Evolutionary conservation across 2,329 filamentous ascomycete genomes (phyloP), one percentile per base, ranked within the genome.

Genomic region (Phyllosticta citrichinensis): DNA sequence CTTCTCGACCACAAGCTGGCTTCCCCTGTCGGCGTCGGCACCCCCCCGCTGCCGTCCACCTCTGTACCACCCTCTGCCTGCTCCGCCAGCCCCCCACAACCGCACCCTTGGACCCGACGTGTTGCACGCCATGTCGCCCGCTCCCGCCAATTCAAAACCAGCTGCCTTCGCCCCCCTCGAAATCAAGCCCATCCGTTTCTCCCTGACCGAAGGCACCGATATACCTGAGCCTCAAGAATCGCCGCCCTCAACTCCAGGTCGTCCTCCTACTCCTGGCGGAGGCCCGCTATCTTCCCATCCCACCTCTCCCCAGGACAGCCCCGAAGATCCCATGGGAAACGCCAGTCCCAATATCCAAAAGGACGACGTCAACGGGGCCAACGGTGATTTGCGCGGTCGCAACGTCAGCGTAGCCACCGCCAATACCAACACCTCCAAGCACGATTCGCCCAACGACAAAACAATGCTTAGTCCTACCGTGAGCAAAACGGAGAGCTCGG

Each of bases 271-370:
- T 51, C 71, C 71, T 25, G 72, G 72, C 51, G 68, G 68, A 58
- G 74, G 73, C 11, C 73, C 73, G 33, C 71, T 76, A 27, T 73
- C 72, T 12, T 76, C 74, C 61, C 74, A 76, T 63, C 74, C 74
- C 10, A 74, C 73, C n/a, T 72, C 73, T 12, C 69, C 66, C 51
- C 69, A 54, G 55, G 54, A 63, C 19, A 58, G 52, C 40, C 56
- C 54, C 27, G n/a, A 24, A 24, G 58, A 58, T 35, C 60, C 60
- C 56, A 57, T 58, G 52, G 60, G 54, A 22, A 24, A 51, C 33
- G 33, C 55, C n/a, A 55, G 75, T 61, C 72, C 72, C 11, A 73
- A 70, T n/a, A 70, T 71, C 12, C 67, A 65, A 52, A 69, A 69
- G 25, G 65, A 66, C 55, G 61, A 63, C 62, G 69, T 68, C 57